Base-by-base conservation (phyloP, 306 rosid species). In the Vachellia pachyceras region DNA sequence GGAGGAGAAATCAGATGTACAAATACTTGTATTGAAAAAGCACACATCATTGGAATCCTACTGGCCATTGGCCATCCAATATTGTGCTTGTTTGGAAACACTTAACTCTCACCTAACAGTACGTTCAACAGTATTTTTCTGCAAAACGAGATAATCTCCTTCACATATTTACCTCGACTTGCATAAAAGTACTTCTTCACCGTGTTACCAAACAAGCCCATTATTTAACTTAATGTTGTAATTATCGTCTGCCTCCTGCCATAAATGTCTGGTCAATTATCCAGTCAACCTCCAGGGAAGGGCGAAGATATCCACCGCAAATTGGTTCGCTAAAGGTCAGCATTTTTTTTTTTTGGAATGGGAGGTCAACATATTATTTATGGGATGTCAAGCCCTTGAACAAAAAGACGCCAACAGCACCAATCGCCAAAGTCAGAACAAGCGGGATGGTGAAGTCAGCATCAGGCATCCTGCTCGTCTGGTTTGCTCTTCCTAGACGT, bases 341-440 rank as follows among this genome's bases (percentile, higher is more conserved):
- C n/a, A n/a, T n/a, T n/a, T n/a, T n/a, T n/a, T n/a, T n/a, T n/a
- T n/a, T n/a, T n/a, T n/a, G n/a, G n/a, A n/a, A n/a, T n/a, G n/a
- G n/a, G n/a, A n/a, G n/a, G n/a, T 5, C 22, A 3, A 42, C 23
- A 45, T 35, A 45, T 84, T 83, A 93, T 37, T 88, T 95, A 54
- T 83, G 88, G 64, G 87, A 88, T 83, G 84, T 50, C n/a, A 82
- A 77, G 80, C 87, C 84, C 88, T 80, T 89, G 80, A 91, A 90
- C 85, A 89, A 63, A 40, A 93, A 68, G 75, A 90, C 79, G 9
- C 97, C 93, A 47, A 85, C 81, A 72, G 94, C 90, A 54, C 97
- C 98, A 73, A 93, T 33, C 57, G 93, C 97, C 79, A 93, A 58
- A 46, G 98, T 77, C 75, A 95, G 87, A 33, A 87, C 72, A 78